Evolutionary conservation across 2,329 filamentous ascomycete genomes (phyloP), one percentile per base, ranked within the genome.

Genomic region (Talaromyces rugulosus): DNA sequence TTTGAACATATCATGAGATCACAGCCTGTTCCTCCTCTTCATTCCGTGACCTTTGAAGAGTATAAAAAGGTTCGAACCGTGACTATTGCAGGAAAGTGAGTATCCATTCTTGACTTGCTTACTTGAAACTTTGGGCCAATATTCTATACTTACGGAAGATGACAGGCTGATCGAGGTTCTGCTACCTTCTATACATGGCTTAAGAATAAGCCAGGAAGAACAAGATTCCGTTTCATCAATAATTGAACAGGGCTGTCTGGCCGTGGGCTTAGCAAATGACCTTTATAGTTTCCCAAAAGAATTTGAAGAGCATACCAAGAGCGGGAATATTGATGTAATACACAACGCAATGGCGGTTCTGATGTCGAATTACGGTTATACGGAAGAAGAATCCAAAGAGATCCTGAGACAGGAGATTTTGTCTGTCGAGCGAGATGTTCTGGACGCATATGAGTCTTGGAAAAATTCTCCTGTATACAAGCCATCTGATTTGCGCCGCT

Each of bases 311-410:
- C 63, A 64, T 53, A 3, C 30, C 8, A 2, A 16, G 1, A 28
- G 28, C 16, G 44, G 56, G 3, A 63, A 4, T 11, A 27, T 62
- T 23, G 57, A 64, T 50, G 53, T 23, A 6, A 54, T 59, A 4
- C 64, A 64, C 18, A 65, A 64, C 16, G 62, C 44, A 4, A 54
- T 64, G 47, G 62, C 53, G 1, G 36, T 64, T n/a, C 28, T 64
- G n/a, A 64, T 64, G 62, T 60, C 16, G 3, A 55, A 55, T 16
- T 65, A 65, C 40, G 64, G 64, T 3, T 65, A 64, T 23, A 58
- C 33, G 2, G 64, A 64, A 36, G 27, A 28, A 5, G 60, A 65
- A 58, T 57, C 62, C 5, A 59, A 23, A 30, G 30, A 44, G 4
- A 64, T 64, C 18, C 11, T 64, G 16, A 64, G 59, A 52, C 12